Base-by-base conservation (phyloP, 805 yeast genomes). In the Candida multigemmis region DNA sequence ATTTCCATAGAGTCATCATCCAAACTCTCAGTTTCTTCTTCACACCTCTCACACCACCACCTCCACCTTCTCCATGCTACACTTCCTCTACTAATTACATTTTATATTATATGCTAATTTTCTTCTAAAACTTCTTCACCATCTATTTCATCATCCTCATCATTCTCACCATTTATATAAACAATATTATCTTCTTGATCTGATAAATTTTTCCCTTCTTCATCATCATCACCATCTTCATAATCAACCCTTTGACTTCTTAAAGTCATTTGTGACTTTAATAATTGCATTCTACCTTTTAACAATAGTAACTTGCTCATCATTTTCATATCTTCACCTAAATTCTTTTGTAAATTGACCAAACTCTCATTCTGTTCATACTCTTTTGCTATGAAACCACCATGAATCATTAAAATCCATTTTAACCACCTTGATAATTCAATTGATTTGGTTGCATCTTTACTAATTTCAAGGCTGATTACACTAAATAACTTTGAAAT, bases 211-310 rank as follows among this genome's bases (percentile, higher is more conserved):
- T n/a, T n/a, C n/a, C n/a, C n/a, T n/a, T n/a, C n/a, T 7, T 39
- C 38, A 15, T 38, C 41, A 20, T 33, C 29, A 5, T 48, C 46
- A 10, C 32, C 44, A 19, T 31, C 30, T 6, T 24, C 38, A 7
- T 29, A 38, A 8, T 25, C 28, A 9, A 36, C 44, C 5, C 26
- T 28, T 24, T 33, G 35, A n/a, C 34, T 30, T 33, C 96, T 74
- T 37, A 89, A 56, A 31, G 71, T 67, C 7, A 84, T 65, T 54
- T 89, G 97, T 3, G 85, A 70, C 37, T 70, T 70, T 22, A 89
- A 63, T 49, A 89, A 65, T 42, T 78, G 81, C 24, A 89, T 60
- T 37, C 91, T 72, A 24, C 98, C 98, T 50, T 87, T 93, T 16
- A 89, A 65, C 2, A 91, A 75, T 14, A 87, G 56, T 27, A 89